Evolutionary conservation across 2,329 filamentous ascomycete species (phyloP).

Genomic region (Metarhizium brunneum): DNA sequence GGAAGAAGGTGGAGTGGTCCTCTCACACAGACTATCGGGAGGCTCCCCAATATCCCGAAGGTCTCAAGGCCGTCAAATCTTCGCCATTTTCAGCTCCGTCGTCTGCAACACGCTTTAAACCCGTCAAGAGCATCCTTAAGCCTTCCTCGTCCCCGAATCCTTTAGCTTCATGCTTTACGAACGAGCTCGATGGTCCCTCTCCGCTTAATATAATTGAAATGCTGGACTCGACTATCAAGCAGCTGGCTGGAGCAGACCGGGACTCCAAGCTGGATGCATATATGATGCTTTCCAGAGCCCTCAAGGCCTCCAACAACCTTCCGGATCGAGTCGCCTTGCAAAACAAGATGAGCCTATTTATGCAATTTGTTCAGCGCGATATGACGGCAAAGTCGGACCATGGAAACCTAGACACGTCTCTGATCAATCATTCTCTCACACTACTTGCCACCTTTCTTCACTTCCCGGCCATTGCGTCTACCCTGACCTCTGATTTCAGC

Average conservation of each 20-base stretch:
- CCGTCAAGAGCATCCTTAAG: constrained; percentile 70
- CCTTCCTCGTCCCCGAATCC: constrained; percentile 42
- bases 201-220: constrained; percentile 61
- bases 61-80: constrained; percentile 25
- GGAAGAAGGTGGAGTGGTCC: constrained; percentile 51
- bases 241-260: constrained; percentile 66
- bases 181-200: constrained; percentile 30
- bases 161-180: constrained; percentile 29
- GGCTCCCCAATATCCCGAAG: constrained; percentile 34
- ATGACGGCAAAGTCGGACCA: constrained; percentile 51
- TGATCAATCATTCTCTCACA: constrained; percentile 69
- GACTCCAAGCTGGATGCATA: constrained; percentile 78
- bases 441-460: constrained; percentile 70
- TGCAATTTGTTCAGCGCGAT: constrained; percentile 78
- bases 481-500: constrained; percentile 69
- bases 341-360: constrained; percentile 67
- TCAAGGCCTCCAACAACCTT: constrained; percentile 75
- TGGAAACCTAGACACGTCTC: constrained; percentile 52
- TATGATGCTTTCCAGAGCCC: constrained; percentile 61
- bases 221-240: constrained; percentile 75
- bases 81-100: constrained; percentile 32
- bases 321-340: constrained; percentile 65
- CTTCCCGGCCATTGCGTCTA: constrained; percentile 59
- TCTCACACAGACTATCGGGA: constrained; percentile 48
- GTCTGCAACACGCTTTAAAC: constrained; percentile 26